Evolutionary conservation across 345 rosid species (phyloP).

Genomic region (Angophora floribunda): DNA sequence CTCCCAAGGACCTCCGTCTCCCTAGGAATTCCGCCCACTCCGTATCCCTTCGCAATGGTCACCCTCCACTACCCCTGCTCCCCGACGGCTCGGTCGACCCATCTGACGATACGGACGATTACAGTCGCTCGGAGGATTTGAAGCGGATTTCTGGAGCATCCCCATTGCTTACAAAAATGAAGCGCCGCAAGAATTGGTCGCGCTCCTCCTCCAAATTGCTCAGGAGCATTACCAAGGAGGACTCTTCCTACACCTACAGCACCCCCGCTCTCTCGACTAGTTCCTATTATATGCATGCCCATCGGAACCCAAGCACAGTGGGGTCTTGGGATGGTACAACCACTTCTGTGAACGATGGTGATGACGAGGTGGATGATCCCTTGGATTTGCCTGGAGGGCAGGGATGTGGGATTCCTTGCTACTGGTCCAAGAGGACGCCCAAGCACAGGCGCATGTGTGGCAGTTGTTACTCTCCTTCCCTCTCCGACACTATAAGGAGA

Average conservation of each 20-base stretch:
- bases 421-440: slow-evolving; percentile 78
- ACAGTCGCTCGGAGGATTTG: slow-evolving; percentile 46
- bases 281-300: slow-evolving; percentile 57
- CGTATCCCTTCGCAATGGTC: slow-evolving; percentile 12
- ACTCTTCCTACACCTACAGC: slow-evolving; percentile 64
- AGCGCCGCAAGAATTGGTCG: slow-evolving; percentile 48
- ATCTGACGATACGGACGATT: slow-evolving; percentile 70
- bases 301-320: slow-evolving; percentile 51
- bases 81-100: slow-evolving; percentile 40
- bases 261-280: slow-evolving; percentile 89
- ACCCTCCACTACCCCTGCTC: slow-evolving; percentile 24
- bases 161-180: slow-evolving; percentile 54
- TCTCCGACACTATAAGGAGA: slow-evolving; percentile 79
- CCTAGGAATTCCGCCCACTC: slow-evolving; percentile 9
- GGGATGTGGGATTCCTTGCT: slow-evolving; percentile 96
- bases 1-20: slow-evolving; percentile 23
- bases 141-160: slow-evolving; percentile 45
- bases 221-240: slow-evolving; percentile 45
- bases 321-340: slow-evolving; percentile 95
- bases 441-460: slow-evolving; percentile 62
- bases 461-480: slow-evolving; percentile 86
- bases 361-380: slow-evolving; percentile 64
- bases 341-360: slow-evolving; percentile 66
- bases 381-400: slow-evolving; percentile 76
- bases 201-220: slow-evolving; percentile 48